These are phyloP conservation scores for Arthroderma sp. DNA, from an alignment of 2,329 filamentous ascomycete genomes.

Conservation along the genomic window DNA sequence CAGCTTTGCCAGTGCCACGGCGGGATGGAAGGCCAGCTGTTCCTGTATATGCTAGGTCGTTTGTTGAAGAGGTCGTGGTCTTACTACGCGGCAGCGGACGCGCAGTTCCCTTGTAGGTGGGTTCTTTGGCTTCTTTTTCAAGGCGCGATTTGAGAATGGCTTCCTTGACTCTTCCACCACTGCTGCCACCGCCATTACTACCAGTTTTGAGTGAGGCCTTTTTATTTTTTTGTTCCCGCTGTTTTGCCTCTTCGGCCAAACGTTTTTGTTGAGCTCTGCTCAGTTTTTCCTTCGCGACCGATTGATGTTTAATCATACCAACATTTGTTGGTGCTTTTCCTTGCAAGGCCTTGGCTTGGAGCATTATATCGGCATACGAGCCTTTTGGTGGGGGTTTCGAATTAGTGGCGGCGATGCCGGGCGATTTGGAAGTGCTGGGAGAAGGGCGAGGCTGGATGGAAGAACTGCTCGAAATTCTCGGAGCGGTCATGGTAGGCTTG, in stretches of 20 bases:
- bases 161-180: constrained; percentile 16
- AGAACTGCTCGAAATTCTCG: constrained; percentile 11
- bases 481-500: constrained; percentile 1
- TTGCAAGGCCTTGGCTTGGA: constrained; percentile 42
- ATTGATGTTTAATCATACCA: constrained; percentile 45
- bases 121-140: constrained; percentile 14
- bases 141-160: constrained; percentile 18
- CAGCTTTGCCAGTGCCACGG: constrained; percentile 16
- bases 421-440: constrained; percentile 8
- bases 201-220: background rate
- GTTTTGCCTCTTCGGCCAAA: constrained; percentile 27
- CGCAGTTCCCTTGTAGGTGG: constrained; percentile 27
- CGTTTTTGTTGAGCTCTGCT: constrained; percentile 43
- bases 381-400: constrained; percentile 41
- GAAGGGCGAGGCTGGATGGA: constrained; percentile 11
- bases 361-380: constrained; percentile 47
- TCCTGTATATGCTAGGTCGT: constrained; percentile 26
- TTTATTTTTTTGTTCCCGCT: constrained; percentile 26
- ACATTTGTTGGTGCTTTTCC: constrained; percentile 32
- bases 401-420: constrained; percentile 11
- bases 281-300: constrained; percentile 40
- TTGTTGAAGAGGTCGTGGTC: constrained; percentile 14
- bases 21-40: constrained; percentile 26
- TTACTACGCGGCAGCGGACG: constrained; percentile 3
- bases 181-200: background rate